phyloP scores from a whole-genome alignment of 108 stramenopile species.

The Cyclostephanos tholiformis region DNA sequence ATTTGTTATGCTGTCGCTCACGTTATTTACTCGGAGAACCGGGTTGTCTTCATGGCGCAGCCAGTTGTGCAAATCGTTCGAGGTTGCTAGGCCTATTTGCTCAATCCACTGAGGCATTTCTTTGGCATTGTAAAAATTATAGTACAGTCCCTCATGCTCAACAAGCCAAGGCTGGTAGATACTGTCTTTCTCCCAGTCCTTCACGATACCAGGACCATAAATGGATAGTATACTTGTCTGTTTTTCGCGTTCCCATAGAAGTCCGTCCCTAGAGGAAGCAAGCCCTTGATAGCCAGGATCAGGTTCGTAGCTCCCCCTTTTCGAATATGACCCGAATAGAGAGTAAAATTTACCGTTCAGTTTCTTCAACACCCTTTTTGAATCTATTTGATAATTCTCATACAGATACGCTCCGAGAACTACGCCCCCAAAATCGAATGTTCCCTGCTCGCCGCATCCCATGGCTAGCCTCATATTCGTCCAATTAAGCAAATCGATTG shows the following conservation, averaged over 20 bases:
- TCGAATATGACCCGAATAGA: constrained; percentile 43
- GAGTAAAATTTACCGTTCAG: constrained; percentile 35
- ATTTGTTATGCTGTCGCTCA: background rate
- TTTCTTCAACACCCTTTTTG: constrained; percentile 36
- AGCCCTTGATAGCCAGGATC: constrained; percentile 38
- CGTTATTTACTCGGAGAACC: constrained; percentile 20
- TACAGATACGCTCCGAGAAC: constrained; percentile 49
- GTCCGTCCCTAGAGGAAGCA: constrained; percentile 40
- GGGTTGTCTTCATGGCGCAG: constrained; percentile 38
- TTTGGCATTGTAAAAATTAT: constrained; percentile 58
- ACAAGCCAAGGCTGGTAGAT: constrained; percentile 54
- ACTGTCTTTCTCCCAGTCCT: constrained; percentile 41
- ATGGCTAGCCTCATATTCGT: constrained; percentile 37
- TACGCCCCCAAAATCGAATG: constrained; percentile 41
- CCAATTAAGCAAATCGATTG: constrained; percentile 39
- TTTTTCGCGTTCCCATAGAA: constrained; percentile 43
- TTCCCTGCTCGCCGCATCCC: constrained; percentile 36
- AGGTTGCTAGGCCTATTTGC: constrained; percentile 48
- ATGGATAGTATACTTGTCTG: constrained; percentile 44
- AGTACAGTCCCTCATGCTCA: constrained; percentile 37
- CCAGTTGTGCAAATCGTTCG: constrained; percentile 35
- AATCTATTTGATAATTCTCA: constrained; percentile 40
- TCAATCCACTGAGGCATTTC: constrained; percentile 54
- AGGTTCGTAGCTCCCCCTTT: constrained; percentile 35
- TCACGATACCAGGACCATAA: constrained; percentile 23